phyloP scores from a whole-genome alignment of 495 filamentous ascomycete genomes.

The Trichoderma reesei region DNA sequence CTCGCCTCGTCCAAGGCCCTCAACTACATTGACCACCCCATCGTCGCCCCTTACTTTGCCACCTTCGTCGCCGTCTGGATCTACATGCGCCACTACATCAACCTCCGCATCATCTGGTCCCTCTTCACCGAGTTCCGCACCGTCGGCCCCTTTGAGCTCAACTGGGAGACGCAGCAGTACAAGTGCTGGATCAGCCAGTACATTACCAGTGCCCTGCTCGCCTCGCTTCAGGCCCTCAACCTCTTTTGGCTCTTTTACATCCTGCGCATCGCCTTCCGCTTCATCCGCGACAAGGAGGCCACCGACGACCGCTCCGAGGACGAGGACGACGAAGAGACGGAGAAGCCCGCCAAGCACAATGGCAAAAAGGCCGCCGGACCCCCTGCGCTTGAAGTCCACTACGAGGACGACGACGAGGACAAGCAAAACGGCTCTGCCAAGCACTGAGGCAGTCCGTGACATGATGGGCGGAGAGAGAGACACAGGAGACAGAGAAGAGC shows the following conservation, averaged over 20 bases:
- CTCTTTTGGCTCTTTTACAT: conserved; percentile 85
- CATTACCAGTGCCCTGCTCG: conserved; percentile 62
- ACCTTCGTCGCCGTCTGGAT: conserved; percentile 79
- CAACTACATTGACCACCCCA: conserved; percentile 75
- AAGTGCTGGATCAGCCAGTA: conserved; percentile 69
- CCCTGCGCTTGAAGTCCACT: conserved; percentile 7
- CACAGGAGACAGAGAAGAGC: too few relatives aligned
- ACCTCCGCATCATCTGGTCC: conserved; percentile 77
- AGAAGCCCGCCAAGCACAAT: background rate
- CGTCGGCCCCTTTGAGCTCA: conserved; percentile 76
- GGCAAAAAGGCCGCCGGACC: background rate
- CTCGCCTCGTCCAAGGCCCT: conserved; percentile 89
- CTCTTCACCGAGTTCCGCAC: conserved; percentile 81
- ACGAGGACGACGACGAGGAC: conserved; percentile 12
- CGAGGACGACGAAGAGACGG: conserved; percentile 35
- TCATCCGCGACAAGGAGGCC: conserved; percentile 35
- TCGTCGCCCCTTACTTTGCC: conserved; percentile 75
- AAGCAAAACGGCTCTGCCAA: conserved; percentile 4
- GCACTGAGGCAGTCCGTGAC: background rate
- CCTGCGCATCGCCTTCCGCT: conserved; percentile 56
- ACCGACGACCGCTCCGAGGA: conserved; percentile 43
- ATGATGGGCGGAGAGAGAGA: background rate
- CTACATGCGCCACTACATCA: conserved; percentile 87
- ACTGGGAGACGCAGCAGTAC: conserved; percentile 78
- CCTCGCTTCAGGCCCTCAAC: conserved; percentile 69